A percentile compares a stretch with the other conserved stretches of the same genome.
Evolutionary conservation across 257 asterid species (phyloP).

Genomic region (Nicotiana otophora): DNA sequence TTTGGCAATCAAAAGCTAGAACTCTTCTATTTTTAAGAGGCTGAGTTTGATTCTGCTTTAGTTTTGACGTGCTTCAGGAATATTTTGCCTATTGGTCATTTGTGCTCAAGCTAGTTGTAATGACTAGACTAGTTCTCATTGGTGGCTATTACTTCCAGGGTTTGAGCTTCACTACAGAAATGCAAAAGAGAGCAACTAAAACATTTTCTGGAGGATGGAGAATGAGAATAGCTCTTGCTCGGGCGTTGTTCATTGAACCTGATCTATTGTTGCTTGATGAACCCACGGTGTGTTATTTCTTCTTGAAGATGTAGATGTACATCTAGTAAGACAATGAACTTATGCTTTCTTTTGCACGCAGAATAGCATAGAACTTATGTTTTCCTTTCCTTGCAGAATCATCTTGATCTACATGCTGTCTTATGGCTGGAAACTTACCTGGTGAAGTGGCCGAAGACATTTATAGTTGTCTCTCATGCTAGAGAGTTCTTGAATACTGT

Average conservation of each 20-base stretch:
- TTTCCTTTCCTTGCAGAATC: conserved; percentile 64
- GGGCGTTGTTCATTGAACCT: conserved; percentile 95
- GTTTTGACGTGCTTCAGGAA: neutral
- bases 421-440: conserved; percentile 91
- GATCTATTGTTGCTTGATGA: conserved; percentile 92
- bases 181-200: conserved; percentile 83
- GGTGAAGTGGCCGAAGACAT: conserved; percentile 97
- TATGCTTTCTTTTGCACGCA: conserved; percentile 17
- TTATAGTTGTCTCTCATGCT: conserved; percentile 97
- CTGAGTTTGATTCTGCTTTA: neutral
- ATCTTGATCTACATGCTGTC: conserved; percentile 99
- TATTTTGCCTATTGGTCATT: neutral
- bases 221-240: conserved; percentile 97
- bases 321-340: conserved; percentile 8
- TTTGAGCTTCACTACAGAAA: conserved; percentile 85
- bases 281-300: conserved; percentile 65
- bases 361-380: conserved; percentile 8
- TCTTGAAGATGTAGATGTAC: conserved; percentile 8
- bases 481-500: conserved; percentile 95
- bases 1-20: neutral
- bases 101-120: neutral
- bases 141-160: conserved; percentile 47
- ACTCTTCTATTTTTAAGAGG: neutral
- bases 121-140: conserved; percentile 10
- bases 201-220: conserved; percentile 99